These are phyloP conservation scores for Dictyostelium brefeldianum DNA, from an alignment of 78 protist genomes.

Conservation along the genomic window DNA sequence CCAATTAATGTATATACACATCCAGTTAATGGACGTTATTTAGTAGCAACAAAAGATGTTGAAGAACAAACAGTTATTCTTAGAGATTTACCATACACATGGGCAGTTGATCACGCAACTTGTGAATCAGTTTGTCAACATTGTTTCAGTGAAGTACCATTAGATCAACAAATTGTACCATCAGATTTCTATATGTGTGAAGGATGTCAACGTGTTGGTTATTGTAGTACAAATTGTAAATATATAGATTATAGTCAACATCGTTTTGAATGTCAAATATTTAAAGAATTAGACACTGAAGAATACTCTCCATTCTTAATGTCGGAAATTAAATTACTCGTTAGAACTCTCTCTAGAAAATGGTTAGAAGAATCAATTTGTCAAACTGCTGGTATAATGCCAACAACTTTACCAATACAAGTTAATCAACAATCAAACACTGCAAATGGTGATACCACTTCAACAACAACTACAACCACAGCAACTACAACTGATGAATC, in stretches of 20 bases:
- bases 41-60: constrained; percentile 52
- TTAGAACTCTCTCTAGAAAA: constrained; percentile 67
- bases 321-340: constrained; percentile 62
- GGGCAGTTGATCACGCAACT: constrained; percentile 64
- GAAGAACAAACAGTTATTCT: constrained; percentile 33
- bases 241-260: constrained; percentile 47
- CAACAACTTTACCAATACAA: too few species aligned
- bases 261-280: constrained; percentile 50
- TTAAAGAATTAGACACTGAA: constrained; percentile 22
- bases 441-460: too few species aligned
- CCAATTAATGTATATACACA: constrained; percentile 42
- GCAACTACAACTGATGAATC: background rate
- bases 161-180: background rate
- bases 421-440: too few species aligned
- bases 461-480: too few species aligned
- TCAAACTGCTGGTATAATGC: background rate
- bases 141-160: constrained; percentile 69
- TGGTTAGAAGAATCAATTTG: constrained; percentile 48
- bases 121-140: constrained; percentile 69
- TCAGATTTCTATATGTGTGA: constrained; percentile 50
- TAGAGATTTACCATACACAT: constrained; percentile 59
- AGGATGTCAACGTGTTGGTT: constrained; percentile 49
- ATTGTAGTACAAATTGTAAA: constrained; percentile 36
- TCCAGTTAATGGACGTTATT: constrained; percentile 64
- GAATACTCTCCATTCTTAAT: constrained; percentile 50